Base-by-base conservation (phyloP, 129 eudicot genomes). In the Artemisia annua region DNA sequence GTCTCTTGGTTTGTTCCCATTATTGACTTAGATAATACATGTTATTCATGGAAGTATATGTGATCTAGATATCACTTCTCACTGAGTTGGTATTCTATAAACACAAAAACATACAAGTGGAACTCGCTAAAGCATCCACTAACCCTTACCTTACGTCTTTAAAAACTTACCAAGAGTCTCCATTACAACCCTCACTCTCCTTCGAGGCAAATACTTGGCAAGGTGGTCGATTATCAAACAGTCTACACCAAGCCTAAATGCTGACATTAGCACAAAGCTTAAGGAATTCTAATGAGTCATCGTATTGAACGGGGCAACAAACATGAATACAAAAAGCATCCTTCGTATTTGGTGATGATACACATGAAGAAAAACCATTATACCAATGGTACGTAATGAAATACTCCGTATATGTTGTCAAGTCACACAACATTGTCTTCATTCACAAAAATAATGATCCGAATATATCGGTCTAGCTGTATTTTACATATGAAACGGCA, bases 231-330 rank as follows among this genome's bases (percentile, higher is more conserved):
- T 15, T n/a, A 17, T 50, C 11, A 3, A 52, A 69, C 19, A 11
- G 54, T 39, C 52, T 70, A 35, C 22, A 20, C 39, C 17, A 70
- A n/a, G 53, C 52, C 74, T 44, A 39, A 50, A 55, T 71, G 30
- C 18, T 54, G 50, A 32, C 18, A 17, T 15, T 4, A 35, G 43
- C 43, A 1, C 53, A 43, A 39, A 51, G n/a, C 18, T 57, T 24
- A 9, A 5, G 12, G 30, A 46, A 59, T 72, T 43, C 20, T 43
- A 71, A 57, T 19, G 44, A 57, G 46, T 46, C 67, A 71, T 57
- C 39, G 35, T 35, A 4, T 35, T 5, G 2, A 30, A 14, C 12
- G 2, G 19, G 44, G 19, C 55, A 49, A 46, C 22, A 66, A 46
- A 32, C 5, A 48, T 46, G 13, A 11, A 13, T 51, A 13, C 71